phyloP scores from a whole-genome alignment of 192 early-diverging fungal species.

The Thamnidium elegans region DNA sequence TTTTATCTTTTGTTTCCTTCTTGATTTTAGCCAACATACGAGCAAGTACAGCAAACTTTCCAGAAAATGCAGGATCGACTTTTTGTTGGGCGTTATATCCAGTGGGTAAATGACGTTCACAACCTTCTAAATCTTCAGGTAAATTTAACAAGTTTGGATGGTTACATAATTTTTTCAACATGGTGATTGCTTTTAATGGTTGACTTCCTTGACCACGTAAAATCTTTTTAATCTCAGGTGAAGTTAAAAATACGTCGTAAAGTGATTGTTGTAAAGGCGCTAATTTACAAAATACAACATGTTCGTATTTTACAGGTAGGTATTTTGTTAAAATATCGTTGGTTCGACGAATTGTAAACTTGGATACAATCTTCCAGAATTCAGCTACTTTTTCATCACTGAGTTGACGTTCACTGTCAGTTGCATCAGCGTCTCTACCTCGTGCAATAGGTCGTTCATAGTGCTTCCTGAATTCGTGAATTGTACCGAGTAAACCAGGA shows the following conservation, averaged over 20 bases:
- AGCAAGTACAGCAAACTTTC: slow-evolving; percentile 86
- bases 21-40: slow-evolving; percentile 73
- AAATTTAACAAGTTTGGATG: slow-evolving; percentile 89
- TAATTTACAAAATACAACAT: slow-evolving; percentile 94
- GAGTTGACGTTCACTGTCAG: slow-evolving; percentile 66
- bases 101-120: slow-evolving; percentile 52
- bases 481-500: slow-evolving; percentile 86
- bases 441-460: slow-evolving; percentile 93
- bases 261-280: slow-evolving; percentile 72
- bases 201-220: slow-evolving; percentile 73
- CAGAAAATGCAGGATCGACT: slow-evolving; percentile 56
- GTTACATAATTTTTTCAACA: slow-evolving; percentile 96
- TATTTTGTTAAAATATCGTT: slow-evolving; percentile 97
- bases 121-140: slow-evolving; percentile 55
- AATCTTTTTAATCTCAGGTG: slow-evolving; percentile 67
- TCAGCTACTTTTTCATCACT: slow-evolving; percentile 87
- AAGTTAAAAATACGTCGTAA: slow-evolving; percentile 76
- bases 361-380: slow-evolving; percentile 81
- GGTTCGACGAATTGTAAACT: slow-evolving; percentile 96
- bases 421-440: slow-evolving; percentile 89
- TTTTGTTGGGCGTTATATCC: slow-evolving; percentile 52
- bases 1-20: slow-evolving; percentile 81
- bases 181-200: slow-evolving; percentile 84
- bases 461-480: slow-evolving; percentile 84
- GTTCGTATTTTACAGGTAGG: slow-evolving; percentile 94